Conservation (phyloP, 495 filamentous ascomycete species). For the Penicillium verhagenii region DNA sequence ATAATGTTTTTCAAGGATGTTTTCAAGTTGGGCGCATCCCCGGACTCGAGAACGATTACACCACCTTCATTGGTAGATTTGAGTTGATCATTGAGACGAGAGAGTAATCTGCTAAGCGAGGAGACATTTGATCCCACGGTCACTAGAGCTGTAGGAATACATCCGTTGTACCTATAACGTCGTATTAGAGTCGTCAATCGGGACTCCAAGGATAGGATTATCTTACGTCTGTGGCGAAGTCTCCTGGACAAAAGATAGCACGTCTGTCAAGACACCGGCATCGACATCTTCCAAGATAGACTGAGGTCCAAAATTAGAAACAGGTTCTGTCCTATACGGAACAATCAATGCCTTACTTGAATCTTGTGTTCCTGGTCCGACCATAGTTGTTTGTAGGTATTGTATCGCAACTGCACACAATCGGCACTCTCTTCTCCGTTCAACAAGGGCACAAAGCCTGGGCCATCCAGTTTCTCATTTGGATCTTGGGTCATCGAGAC, state of each 20-base stretch:
- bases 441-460: slow-evolving; percentile 60
- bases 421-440: slow-evolving; percentile 57
- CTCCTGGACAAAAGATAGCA: slow-evolving; percentile 62
- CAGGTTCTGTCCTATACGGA: too few relatives aligned
- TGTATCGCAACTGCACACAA: slow-evolving; percentile 53
- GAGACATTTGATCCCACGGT: slow-evolving; percentile 85
- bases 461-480: slow-evolving; percentile 11
- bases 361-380: slow-evolving; percentile 62
- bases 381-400: slow-evolving; percentile 68
- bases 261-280: slow-evolving; percentile 61
- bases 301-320: slow-evolving; percentile 23
- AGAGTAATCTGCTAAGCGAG: slow-evolving; percentile 69
- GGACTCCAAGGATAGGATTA: background rate
- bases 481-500: slow-evolving; percentile 31
- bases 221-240: slow-evolving; percentile 47
- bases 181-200: slow-evolving; percentile 12
- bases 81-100: slow-evolving; percentile 58
- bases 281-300: slow-evolving; percentile 42
- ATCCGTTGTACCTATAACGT: slow-evolving; percentile 41
- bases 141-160: slow-evolving; percentile 77
- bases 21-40: slow-evolving; percentile 80
- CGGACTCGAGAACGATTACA: slow-evolving; percentile 72
- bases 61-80: slow-evolving; percentile 45
- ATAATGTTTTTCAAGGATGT: slow-evolving; percentile 80
- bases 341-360: slow-evolving; percentile 47